These are phyloP conservation scores for Fusarium compactum DNA, from an alignment of 2,329 filamentous ascomycete genomes.

Conservation along the genomic window DNA sequence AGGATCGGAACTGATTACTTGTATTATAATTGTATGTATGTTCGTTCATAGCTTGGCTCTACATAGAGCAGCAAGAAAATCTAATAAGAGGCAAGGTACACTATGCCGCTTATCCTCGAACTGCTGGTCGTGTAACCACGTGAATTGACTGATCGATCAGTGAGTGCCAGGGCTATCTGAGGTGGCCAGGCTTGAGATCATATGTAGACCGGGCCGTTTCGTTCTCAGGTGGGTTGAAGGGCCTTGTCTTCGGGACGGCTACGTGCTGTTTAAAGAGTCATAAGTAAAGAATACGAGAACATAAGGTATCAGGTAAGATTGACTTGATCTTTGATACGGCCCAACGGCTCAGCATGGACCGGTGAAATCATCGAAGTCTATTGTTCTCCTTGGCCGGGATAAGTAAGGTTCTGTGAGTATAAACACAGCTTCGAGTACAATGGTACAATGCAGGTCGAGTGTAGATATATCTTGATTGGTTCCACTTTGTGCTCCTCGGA, in stretches of 20 bases:
- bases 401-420: not conserved
- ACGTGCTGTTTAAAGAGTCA: conserved; percentile 20
- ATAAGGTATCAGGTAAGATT: conserved; percentile 19
- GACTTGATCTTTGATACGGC: not conserved
- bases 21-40: conserved; percentile 32
- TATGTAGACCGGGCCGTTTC: conserved; percentile 4
- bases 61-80: not conserved
- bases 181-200: not conserved
- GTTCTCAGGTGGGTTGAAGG: conserved; percentile 31
- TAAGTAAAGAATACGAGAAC: conserved; percentile 24
- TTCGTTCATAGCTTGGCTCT: not conserved
- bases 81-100: conserved; percentile 18
- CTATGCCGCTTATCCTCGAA: not conserved
- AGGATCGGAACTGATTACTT: conserved; percentile 3
- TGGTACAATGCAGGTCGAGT: not conserved
- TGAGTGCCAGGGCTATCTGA: not conserved
- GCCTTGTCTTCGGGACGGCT: conserved; percentile 37
- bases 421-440: not conserved
- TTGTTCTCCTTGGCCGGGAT: not conserved
- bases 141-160: not conserved
- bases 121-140: not conserved
- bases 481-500: not conserved
- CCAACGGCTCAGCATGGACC: not conserved
- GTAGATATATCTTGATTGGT: not conserved
- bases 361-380: not conserved